Evolutionary conservation across 1,139 yeast genomes (phyloP).

Genomic region (Yamadazyma diospyri): DNA sequence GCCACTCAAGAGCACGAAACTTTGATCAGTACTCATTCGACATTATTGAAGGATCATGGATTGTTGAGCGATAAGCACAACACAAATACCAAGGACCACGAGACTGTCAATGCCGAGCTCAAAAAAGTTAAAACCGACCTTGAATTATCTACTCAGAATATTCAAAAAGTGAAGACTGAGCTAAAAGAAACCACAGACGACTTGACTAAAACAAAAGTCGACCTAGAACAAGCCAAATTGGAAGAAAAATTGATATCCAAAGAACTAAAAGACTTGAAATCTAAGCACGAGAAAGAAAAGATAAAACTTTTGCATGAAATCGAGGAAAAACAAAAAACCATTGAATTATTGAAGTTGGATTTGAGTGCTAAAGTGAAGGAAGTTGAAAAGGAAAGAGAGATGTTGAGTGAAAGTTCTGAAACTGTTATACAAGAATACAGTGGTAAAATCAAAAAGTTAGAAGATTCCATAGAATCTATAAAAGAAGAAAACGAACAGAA

Average conservation of each 20-base stretch:
- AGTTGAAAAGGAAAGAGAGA: conserved; percentile 48
- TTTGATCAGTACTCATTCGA: conserved; percentile 1
- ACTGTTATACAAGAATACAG: conserved; percentile 46
- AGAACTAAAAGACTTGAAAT: conserved; percentile 8
- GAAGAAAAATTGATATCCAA: conserved; percentile 5
- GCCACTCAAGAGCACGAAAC: conserved; percentile 1
- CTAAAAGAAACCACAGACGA: not conserved
- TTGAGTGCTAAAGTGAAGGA: conserved; percentile 34
- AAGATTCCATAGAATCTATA: conserved; percentile 14
- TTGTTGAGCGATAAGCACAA: not conserved
- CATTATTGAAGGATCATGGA: conserved; percentile 1
- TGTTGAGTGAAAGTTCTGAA: conserved; percentile 48
- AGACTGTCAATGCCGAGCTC: not conserved
- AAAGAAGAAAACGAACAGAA: conserved; percentile 13
- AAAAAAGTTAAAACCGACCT: not conserved
- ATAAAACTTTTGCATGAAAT: conserved; percentile 3
- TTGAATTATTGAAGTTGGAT: conserved; percentile 13
- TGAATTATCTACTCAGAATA: not conserved
- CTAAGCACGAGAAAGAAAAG: conserved; percentile 8
- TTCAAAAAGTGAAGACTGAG: not conserved
- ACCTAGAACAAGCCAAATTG: conserved; percentile 3
- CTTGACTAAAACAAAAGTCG: conserved; percentile 2
- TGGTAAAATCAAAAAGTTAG: conserved; percentile 36
- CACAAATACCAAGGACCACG: not conserved
- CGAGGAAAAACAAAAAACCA: conserved; percentile 5